phyloP scores from a whole-genome alignment of 2,329 filamentous ascomycete genomes.

The Fusarium pseudocircinatum region DNA sequence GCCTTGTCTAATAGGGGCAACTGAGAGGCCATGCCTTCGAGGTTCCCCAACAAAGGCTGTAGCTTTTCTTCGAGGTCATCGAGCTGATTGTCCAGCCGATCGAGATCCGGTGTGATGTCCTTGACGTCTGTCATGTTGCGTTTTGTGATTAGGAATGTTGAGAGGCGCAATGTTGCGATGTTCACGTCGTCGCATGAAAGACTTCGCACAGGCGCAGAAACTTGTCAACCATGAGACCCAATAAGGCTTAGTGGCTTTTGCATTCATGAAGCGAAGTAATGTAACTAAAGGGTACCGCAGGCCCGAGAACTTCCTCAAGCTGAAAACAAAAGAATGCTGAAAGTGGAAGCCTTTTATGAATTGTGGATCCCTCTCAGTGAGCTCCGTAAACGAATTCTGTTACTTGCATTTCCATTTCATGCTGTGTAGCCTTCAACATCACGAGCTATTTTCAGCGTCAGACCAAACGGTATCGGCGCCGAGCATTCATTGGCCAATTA shows the following conservation, averaged over 20 bases:
- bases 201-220: conserved; percentile 31
- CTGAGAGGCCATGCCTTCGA: conserved; percentile 77
- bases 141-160: background rate
- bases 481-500: conserved; percentile 35
- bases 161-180: conserved; percentile 15
- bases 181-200: conserved; percentile 34
- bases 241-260: conserved; percentile 19
- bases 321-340: background rate
- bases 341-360: background rate
- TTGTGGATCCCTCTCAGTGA: background rate
- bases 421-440: background rate
- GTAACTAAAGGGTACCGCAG: background rate
- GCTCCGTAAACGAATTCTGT: too few relatives aligned
- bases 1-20: conserved; percentile 94
- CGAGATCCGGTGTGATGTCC: conserved; percentile 73
- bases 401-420: too few relatives aligned
- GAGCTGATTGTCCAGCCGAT: conserved; percentile 79
- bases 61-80: conserved; percentile 81
- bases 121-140: conserved; percentile 54
- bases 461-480: background rate
- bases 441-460: background rate
- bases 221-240: conserved; percentile 26
- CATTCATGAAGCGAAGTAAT: conserved; percentile 18
- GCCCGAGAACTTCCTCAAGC: background rate
- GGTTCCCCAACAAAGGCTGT: conserved; percentile 73